These are phyloP conservation scores for Blastobotrys arbuscula DNA, from an alignment of 1,139 yeast genomes.

Conservation along the genomic window DNA sequence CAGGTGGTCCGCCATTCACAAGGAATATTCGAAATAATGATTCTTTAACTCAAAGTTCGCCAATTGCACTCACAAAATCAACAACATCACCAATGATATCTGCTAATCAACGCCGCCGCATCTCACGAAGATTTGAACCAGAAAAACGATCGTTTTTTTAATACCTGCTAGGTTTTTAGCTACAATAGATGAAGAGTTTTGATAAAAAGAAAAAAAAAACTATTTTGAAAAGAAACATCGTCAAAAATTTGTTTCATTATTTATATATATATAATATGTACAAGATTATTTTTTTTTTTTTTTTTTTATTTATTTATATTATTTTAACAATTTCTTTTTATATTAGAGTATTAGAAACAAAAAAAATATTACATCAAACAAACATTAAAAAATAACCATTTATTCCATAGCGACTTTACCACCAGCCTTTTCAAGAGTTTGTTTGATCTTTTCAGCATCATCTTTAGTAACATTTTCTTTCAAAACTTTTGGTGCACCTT, in stretches of 20 bases:
- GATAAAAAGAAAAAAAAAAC: background rate
- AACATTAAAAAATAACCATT: slow-evolving; percentile 14
- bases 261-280: slow-evolving; percentile 6
- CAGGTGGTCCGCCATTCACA: background rate
- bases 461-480: slow-evolving; percentile 84
- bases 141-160: slow-evolving; percentile 1
- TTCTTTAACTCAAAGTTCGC: slow-evolving; percentile 1
- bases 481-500: slow-evolving; percentile 90
- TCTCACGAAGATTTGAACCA: slow-evolving; percentile 2
- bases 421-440: slow-evolving; percentile 89
- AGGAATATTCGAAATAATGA: background rate
- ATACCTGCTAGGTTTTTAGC: background rate
- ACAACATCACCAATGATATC: slow-evolving; percentile 11
- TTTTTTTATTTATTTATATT: background rate
- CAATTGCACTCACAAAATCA: background rate
- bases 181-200: background rate
- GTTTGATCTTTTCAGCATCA: slow-evolving; percentile 88
- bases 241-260: too few relatives aligned
- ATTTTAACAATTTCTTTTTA: background rate
- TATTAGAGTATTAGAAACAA: too few relatives aligned
- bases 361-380: background rate
- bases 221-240: background rate
- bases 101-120: slow-evolving; percentile 6
- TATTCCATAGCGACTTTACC: slow-evolving; percentile 88
- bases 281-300: background rate